Evolutionary conservation across 306 rosid species (phyloP).

Genomic region (Ammopiptanthus mongolicus): DNA sequence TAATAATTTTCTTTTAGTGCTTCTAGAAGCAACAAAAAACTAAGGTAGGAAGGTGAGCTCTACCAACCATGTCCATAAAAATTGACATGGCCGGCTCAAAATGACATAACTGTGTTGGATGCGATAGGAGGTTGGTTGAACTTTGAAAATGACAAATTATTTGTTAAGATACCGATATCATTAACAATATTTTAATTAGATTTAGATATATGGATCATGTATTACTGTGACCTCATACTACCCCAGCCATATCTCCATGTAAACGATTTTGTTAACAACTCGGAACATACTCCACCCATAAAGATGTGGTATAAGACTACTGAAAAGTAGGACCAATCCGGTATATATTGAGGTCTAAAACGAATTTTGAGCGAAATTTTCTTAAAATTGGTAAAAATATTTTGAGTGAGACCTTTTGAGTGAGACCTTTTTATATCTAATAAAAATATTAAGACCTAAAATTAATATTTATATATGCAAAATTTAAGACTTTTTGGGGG

Average conservation of each 20-base stretch:
- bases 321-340: no score
- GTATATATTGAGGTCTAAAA: no score
- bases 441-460: no score
- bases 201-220: neutral
- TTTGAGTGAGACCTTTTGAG: no score
- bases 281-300: slow-evolving; percentile 13
- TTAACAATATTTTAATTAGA: neutral
- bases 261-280: neutral
- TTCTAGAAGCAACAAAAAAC: slow-evolving; percentile 51
- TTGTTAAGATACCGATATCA: neutral
- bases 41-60: slow-evolving; percentile 36
- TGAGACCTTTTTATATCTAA: no score
- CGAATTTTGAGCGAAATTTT: no score
- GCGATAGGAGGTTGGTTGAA: slow-evolving; percentile 24
- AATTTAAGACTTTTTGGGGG: no score
- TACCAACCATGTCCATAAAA: slow-evolving; percentile 41
- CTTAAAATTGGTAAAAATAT: no score
- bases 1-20: neutral
- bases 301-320: slow-evolving; percentile 15
- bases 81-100: slow-evolving; percentile 33
- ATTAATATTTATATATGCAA: no score
- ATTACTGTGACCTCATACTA: neutral
- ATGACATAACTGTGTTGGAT: slow-evolving; percentile 24
- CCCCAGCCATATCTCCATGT: neutral
- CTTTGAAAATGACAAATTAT: slow-evolving; percentile 29